Evolutionary conservation across 148 eudicot genomes (phyloP).

Genomic region (Fagopyrum homotropicum): DNA sequence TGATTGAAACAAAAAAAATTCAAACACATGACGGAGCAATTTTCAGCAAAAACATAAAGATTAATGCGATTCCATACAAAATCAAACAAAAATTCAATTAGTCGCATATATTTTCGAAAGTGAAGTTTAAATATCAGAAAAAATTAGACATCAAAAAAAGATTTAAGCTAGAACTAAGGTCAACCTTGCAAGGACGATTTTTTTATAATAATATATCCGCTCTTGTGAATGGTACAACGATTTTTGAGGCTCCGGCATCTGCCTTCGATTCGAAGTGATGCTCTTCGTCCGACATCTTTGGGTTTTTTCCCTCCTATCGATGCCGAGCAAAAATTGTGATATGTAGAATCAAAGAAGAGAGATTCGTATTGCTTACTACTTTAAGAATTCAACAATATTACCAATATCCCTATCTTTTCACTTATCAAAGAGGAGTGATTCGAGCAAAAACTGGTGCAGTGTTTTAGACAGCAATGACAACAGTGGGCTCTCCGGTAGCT

Average conservation of each 20-base stretch:
- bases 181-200: slow-evolving; percentile 17
- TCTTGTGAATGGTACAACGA: slow-evolving; percentile 15
- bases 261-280: neutral
- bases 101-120: neutral
- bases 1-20: neutral
- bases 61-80: neutral
- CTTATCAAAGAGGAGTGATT: neutral
- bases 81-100: neutral
- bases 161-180: no score
- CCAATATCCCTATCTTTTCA: neutral
- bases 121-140: neutral
- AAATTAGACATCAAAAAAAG: neutral
- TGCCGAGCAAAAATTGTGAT: neutral
- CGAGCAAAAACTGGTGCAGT: no score
- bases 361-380: neutral
- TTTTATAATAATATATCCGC: slow-evolving; percentile 12
- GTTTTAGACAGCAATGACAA: no score
- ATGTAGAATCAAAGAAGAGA: neutral
- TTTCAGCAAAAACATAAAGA: neutral
- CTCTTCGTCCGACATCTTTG: slow-evolving; percentile 5
- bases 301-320: neutral
- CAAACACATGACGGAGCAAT: neutral
- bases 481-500: no score
- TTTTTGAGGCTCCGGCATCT: slow-evolving; percentile 18
- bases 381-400: no score